Evolutionary conservation across 371 early-diverging fungal genomes (phyloP).

Genomic region (Coemansia sp.): DNA sequence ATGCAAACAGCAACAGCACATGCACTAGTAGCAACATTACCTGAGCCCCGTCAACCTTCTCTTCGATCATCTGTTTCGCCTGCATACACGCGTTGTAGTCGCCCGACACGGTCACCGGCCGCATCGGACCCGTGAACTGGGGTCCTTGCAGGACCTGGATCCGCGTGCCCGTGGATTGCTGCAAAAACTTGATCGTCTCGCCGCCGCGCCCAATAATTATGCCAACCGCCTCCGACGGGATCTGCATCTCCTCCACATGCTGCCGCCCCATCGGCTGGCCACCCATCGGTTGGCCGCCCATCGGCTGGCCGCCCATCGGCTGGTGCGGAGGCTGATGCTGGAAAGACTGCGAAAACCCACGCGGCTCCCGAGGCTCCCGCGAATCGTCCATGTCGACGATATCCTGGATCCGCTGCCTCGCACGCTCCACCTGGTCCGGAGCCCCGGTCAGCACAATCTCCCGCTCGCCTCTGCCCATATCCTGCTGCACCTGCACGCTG

Average conservation of each 20-base stretch:
- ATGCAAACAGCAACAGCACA: neutral
- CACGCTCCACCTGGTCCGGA: conserved; percentile 67
- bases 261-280: neutral
- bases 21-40: conserved; percentile 24
- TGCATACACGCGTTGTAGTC: conserved; percentile 38
- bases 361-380: conserved; percentile 34
- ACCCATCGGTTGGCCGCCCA: no score
- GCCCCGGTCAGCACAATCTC: conserved; percentile 71
- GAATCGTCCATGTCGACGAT: conserved; percentile 55
- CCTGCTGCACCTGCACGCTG: conserved; percentile 78
- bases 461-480: conserved; percentile 61
- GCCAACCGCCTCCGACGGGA: conserved; percentile 75
- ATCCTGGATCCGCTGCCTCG: conserved; percentile 76
- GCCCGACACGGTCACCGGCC: conserved; percentile 40
- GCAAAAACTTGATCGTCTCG: conserved; percentile 82
- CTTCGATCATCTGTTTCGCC: conserved; percentile 47
- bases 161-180: conserved; percentile 78
- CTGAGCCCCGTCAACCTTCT: conserved; percentile 36
- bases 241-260: conserved; percentile 57
- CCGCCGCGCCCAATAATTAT: conserved; percentile 83
- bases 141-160: conserved; percentile 69
- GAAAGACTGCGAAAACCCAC: conserved; percentile 4
- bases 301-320: neutral
- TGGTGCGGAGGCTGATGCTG: neutral
- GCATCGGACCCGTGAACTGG: conserved; percentile 31